phyloP scores from a whole-genome alignment of 192 early-diverging fungal genomes.

The Rhizoclosmatium sp. region DNA sequence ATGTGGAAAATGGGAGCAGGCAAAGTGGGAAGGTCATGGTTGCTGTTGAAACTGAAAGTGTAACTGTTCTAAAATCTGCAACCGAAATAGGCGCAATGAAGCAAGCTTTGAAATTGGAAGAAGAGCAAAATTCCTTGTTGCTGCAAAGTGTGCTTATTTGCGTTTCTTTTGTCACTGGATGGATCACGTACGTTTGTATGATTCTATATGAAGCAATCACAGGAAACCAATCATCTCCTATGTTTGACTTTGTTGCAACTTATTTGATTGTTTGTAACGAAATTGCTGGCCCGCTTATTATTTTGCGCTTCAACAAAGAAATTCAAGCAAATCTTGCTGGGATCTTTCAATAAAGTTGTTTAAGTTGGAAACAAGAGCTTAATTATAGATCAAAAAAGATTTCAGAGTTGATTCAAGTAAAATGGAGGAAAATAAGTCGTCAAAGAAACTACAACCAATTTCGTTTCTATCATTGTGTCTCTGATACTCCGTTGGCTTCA shows the following conservation, averaged over 20 bases:
- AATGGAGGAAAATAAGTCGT: too few species aligned
- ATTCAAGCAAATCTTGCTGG: not conserved
- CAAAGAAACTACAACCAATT: too few species aligned
- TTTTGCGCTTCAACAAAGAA: not conserved
- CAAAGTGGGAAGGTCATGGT: not conserved
- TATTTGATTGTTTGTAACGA: not conserved
- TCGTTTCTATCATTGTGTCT: too few species aligned
- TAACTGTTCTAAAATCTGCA: not conserved
- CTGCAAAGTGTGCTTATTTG: not conserved
- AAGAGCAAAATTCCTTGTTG: not conserved
- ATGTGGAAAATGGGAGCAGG: not conserved
- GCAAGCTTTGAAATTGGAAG: not conserved
- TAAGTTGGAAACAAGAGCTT: too few species aligned
- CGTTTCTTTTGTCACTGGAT: not conserved
- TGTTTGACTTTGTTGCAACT: not conserved
- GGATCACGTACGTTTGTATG: constrained; percentile 3
- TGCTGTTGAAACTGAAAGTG: not conserved
- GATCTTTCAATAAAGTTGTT: not conserved
- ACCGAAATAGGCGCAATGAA: not conserved
- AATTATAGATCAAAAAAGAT: too few species aligned
- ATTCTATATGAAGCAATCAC: not conserved
- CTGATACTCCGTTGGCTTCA: too few species aligned
- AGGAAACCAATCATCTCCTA: not conserved
- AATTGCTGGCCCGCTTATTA: not conserved
- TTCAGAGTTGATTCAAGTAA: too few species aligned